Evolutionary conservation across 148 eudicot species (phyloP), one percentile per base, ranked within the genome.

Genomic region (Chenopodium suecicum): DNA sequence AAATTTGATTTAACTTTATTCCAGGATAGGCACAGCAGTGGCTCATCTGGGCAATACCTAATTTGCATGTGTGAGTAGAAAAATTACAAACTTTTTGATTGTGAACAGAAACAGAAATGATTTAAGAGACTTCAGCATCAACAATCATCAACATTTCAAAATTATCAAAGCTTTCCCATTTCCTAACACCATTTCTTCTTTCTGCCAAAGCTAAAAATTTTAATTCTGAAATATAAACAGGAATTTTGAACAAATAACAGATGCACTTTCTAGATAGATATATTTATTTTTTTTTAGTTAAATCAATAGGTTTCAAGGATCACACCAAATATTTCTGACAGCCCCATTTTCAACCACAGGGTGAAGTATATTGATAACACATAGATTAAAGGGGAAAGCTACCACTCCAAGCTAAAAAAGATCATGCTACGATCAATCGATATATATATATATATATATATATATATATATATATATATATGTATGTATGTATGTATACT

Each of bases 11-110:
- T 87, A 60, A 86, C 72, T 37, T 63, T 77, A 81, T 81, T 74
- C 89, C 82, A 70, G 69, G 87, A 82, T 82, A 85, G 68, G 83
- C 82, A 76, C 20, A 79, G 70, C 37, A 82, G 58, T 77, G 75
- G 87, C 75, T 88, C 90, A 79, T 87, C 86, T 81, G 85, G 83
- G 79, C 67, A 86, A 67, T 81, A 89, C 87, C 95, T 90, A 67
- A 8, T 29, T 27, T 83, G 44, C 63, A 79, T 78, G 12, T 67
- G 62, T 32, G 62, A 34, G 58, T 44, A 37, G 44, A 44, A 66
- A 14, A 23, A 66, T 80, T 22, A 76, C 20, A 52, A 76, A 70
- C 11, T 58, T 37, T 25, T 74, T 70, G 7, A 60, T 46, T 16
- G 22, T 10, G 76, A 75, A 70, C 7, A 54, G 56, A 52, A 74